Evolutionary conservation across 2,329 filamentous ascomycete species (phyloP).

Genomic region (Diaporthe velutina): DNA sequence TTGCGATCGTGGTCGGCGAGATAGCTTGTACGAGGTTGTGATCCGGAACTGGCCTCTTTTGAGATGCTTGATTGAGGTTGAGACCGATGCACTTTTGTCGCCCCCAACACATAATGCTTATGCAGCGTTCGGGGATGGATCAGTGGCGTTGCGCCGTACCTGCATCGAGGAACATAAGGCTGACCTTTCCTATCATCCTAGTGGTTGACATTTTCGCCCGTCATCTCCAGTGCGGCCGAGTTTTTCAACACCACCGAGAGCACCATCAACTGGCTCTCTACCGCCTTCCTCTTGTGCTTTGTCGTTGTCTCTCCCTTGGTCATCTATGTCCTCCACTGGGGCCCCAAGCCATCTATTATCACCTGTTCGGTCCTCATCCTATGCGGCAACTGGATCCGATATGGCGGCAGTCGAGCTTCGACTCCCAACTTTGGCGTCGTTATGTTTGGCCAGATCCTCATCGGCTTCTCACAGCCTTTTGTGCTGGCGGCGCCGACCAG

Average conservation of each 20-base stretch:
- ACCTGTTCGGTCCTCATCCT: constrained; percentile 80
- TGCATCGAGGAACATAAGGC: constrained; percentile 3
- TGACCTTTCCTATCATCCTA: constrained; percentile 50
- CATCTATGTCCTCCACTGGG: constrained; percentile 83
- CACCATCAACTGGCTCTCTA: constrained; percentile 93
- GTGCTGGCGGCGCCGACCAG: constrained; percentile 89
- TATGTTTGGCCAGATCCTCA: constrained; percentile 93
- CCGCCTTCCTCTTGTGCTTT: constrained; percentile 88
- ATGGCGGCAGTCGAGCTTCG: constrained; percentile 72
- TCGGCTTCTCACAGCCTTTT: constrained; percentile 91
- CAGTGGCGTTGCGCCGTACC: constrained; percentile 1
- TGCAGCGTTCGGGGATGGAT: not conserved
- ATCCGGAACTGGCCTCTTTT: not conserved
- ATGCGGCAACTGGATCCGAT: constrained; percentile 91
- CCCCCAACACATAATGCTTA: not conserved
- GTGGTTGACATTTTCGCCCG: constrained; percentile 94
- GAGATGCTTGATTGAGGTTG: not conserved
- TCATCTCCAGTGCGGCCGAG: constrained; percentile 78
- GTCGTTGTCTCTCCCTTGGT: constrained; percentile 77
- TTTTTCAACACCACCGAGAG: constrained; percentile 84
- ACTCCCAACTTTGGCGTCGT: constrained; percentile 79
- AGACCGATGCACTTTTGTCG: not conserved
- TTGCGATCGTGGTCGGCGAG: not conserved
- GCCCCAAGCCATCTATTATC: constrained; percentile 84
- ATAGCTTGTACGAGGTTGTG: not conserved